phyloP scores from a whole-genome alignment of 305 asterid species.

The Solanum hybrid region DNA sequence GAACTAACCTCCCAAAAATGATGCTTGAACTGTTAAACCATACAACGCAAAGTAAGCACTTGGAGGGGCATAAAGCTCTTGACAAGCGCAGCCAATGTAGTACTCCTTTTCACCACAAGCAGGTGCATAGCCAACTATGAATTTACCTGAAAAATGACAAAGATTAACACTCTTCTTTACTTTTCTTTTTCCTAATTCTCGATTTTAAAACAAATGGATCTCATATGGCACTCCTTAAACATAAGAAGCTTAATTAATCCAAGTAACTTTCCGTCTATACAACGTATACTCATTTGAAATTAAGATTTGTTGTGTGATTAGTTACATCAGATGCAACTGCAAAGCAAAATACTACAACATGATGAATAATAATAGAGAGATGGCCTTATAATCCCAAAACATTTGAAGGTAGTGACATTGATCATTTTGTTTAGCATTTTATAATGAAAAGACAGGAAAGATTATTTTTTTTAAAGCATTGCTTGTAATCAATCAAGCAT shows the following conservation, averaged over 20 bases:
- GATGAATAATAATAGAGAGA: background rate
- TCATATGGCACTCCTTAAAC: background rate
- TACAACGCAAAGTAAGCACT: conserved; percentile 88
- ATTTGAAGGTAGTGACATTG: background rate
- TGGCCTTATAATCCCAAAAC: background rate
- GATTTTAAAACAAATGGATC: background rate
- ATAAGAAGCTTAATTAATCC: background rate
- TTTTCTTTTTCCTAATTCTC: background rate
- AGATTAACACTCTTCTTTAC: background rate
- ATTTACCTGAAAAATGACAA: conserved; percentile 54
- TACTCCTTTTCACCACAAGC: conserved; percentile 88
- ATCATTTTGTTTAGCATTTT: background rate
- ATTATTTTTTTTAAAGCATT: background rate
- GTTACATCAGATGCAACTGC: background rate
- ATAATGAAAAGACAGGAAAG: background rate
- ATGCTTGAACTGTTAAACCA: conserved; percentile 82
- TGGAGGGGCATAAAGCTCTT: conserved; percentile 91
- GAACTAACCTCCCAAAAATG: conserved; percentile 87
- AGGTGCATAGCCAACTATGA: conserved; percentile 67
- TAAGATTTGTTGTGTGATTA: background rate
- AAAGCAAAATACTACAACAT: background rate
- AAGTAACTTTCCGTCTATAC: background rate
- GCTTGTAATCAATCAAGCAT: background rate
- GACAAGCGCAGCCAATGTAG: conserved; percentile 84
- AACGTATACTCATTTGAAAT: background rate